Percentiles rank a stretch among this genome's conserved stretches.
phyloP scores from a whole-genome alignment of 2,329 filamentous ascomycete genomes.

The Chrysosporium queenslandicum region DNA sequence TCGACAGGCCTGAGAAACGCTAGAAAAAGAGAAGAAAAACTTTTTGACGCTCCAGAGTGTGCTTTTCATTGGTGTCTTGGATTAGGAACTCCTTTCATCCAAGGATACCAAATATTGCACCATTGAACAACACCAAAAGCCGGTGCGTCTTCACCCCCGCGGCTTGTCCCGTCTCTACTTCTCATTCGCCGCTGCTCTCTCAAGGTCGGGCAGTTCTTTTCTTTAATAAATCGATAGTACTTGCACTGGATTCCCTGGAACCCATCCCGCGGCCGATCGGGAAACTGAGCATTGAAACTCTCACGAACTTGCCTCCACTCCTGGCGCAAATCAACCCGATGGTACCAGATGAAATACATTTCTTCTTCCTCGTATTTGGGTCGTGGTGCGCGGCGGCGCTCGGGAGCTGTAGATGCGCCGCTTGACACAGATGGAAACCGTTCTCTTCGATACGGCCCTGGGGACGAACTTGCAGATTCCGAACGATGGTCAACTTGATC shows the following conservation, averaged over 20 bases:
- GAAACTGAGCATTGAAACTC: slow-evolving; percentile 38
- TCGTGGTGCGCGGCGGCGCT: slow-evolving; percentile 34
- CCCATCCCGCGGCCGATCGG: slow-evolving; percentile 30
- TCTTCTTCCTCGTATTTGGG: slow-evolving; percentile 41
- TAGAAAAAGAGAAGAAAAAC: neutral
- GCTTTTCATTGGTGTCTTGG: slow-evolving; percentile 17
- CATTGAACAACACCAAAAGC: slow-evolving; percentile 35
- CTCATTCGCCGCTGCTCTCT: slow-evolving; percentile 30
- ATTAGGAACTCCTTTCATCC: slow-evolving; percentile 30
- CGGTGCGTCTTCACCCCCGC: slow-evolving; percentile 21
- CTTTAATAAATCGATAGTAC: slow-evolving; percentile 41
- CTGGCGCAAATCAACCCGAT: slow-evolving; percentile 38
- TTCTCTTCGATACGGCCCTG: slow-evolving; percentile 31
- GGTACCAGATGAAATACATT: slow-evolving; percentile 43
- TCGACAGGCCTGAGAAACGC: neutral
- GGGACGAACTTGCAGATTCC: slow-evolving; percentile 27
- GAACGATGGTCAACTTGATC: slow-evolving; percentile 9
- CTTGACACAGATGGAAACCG: slow-evolving; percentile 36
- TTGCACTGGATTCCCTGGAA: slow-evolving; percentile 43
- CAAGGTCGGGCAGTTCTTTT: slow-evolving; percentile 37
- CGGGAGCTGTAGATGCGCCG: slow-evolving; percentile 28
- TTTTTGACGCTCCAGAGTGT: neutral
- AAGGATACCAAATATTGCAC: slow-evolving; percentile 34
- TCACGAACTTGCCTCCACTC: slow-evolving; percentile 40
- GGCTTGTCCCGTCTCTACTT: slow-evolving; percentile 10